A percentile compares a stretch with the other conserved stretches of the same genome.
phyloP scores from a whole-genome alignment of 2,329 filamentous ascomycete genomes.

The Ophiostoma pallidulum region DNA sequence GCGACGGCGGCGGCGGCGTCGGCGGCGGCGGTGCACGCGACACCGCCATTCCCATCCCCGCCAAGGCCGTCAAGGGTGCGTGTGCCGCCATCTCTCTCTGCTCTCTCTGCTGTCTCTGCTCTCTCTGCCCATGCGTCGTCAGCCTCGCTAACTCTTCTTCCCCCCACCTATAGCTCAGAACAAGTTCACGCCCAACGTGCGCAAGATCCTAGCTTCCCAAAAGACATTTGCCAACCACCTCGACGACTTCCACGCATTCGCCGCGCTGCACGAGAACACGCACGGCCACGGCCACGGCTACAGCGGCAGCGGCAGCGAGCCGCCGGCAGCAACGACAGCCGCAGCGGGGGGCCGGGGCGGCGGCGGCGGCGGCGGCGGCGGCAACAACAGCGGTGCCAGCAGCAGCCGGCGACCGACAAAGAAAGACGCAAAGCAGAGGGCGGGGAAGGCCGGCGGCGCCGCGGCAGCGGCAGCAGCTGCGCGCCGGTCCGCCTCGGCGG shows the following conservation, averaged over 20 bases:
- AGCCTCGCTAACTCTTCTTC: neutral
- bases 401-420: slow-evolving; percentile 4
- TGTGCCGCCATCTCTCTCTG: too few species aligned
- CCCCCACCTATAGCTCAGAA: slow-evolving; percentile 27
- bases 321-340: neutral
- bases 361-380: neutral
- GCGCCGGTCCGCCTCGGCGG: slow-evolving; percentile 1
- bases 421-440: slow-evolving; percentile 7
- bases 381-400: neutral
- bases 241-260: slow-evolving; percentile 64
- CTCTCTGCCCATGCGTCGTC: too few species aligned
- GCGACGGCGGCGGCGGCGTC: slow-evolving; percentile 52
- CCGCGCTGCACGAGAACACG: slow-evolving; percentile 30
- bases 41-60: slow-evolving; percentile 58
- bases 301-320: neutral
- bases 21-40: slow-evolving; percentile 36
- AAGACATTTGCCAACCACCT: slow-evolving; percentile 79
- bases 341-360: slow-evolving; percentile 15
- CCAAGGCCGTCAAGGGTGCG: slow-evolving; percentile 33
- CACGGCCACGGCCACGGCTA: slow-evolving; percentile 12
- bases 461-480: neutral
- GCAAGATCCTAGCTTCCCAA: slow-evolving; percentile 68
- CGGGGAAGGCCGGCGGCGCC: neutral
- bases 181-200: slow-evolving; percentile 60
- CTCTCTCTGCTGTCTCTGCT: too few species aligned